phyloP scores from a whole-genome alignment of 495 filamentous ascomycete genomes.

The Penicillium robsamsonii region DNA sequence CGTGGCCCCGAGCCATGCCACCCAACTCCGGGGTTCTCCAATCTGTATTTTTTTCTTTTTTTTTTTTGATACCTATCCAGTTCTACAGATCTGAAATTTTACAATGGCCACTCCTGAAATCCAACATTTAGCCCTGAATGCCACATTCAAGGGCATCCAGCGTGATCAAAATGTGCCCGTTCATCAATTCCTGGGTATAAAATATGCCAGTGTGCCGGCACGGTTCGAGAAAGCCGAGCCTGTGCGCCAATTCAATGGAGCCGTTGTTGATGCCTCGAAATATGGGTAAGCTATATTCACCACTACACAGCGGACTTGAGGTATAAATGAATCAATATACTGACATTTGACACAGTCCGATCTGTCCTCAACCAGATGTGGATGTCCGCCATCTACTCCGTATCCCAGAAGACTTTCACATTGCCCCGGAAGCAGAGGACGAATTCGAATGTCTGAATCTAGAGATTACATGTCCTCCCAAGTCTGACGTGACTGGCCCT shows the following conservation, averaged over 20 bases:
- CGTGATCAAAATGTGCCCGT: constrained; percentile 16
- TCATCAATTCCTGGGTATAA: constrained; percentile 38
- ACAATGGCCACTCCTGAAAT: constrained; percentile 29
- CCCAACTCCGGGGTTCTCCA: too few relatives aligned
- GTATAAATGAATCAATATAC: neutral
- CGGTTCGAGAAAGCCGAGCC: constrained; percentile 35
- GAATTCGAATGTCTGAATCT: constrained; percentile 47
- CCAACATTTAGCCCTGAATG: constrained; percentile 28
- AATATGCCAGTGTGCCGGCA: constrained; percentile 37
- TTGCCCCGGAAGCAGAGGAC: constrained; percentile 34
- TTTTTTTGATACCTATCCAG: neutral
- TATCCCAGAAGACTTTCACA: constrained; percentile 35
- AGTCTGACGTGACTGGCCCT: constrained; percentile 3
- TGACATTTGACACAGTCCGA: constrained; percentile 25
- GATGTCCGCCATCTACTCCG: constrained; percentile 41
- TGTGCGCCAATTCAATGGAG: constrained; percentile 28
- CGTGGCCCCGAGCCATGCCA: neutral
- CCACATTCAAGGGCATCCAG: constrained; percentile 33
- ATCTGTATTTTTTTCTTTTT: too few relatives aligned
- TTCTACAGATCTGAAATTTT: constrained; percentile 1
- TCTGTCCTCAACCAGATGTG: constrained; percentile 38
- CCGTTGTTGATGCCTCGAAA: constrained; percentile 31
- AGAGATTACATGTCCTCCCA: constrained; percentile 39
- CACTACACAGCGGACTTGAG: too few relatives aligned
- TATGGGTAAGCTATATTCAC: constrained; percentile 30